Conservation (phyloP, 495 filamentous ascomycete species). For the Penicillium subrubescens region DNA sequence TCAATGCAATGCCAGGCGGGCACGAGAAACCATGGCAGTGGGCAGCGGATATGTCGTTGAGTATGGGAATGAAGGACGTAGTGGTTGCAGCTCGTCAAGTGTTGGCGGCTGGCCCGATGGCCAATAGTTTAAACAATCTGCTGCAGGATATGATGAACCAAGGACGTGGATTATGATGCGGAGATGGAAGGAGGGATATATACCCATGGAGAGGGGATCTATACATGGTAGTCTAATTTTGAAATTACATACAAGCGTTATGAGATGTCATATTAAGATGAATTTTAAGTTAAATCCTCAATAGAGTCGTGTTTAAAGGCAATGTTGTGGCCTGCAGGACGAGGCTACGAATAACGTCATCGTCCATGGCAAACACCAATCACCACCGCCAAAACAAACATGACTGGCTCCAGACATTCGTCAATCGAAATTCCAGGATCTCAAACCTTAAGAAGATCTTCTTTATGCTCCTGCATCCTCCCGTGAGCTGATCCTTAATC, state of each 20-base stretch:
- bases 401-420: slow-evolving; percentile 5
- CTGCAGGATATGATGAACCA: slow-evolving; percentile 40
- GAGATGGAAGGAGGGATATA: background rate
- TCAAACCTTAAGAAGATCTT: background rate
- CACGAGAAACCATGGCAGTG: slow-evolving; percentile 67
- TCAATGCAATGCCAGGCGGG: slow-evolving; percentile 65
- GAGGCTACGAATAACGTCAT: slow-evolving; percentile 18
- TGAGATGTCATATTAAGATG: background rate
- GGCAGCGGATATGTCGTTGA: slow-evolving; percentile 60
- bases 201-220: background rate
- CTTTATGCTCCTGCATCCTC: background rate
- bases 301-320: background rate
- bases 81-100: slow-evolving; percentile 36
- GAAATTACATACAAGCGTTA: background rate
- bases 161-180: slow-evolving; percentile 10
- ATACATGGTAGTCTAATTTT: background rate
- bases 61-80: slow-evolving; percentile 50
- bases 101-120: slow-evolving; percentile 31
- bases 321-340: background rate
- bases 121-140: slow-evolving; percentile 31
- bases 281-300: background rate
- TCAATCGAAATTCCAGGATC: background rate
- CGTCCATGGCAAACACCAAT: slow-evolving; percentile 7
- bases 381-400: slow-evolving; percentile 10
- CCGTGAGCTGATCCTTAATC: background rate